These are phyloP conservation scores for Parmelia sp. DNA, from an alignment of 495 filamentous ascomycete genomes.

Conservation along the genomic window DNA sequence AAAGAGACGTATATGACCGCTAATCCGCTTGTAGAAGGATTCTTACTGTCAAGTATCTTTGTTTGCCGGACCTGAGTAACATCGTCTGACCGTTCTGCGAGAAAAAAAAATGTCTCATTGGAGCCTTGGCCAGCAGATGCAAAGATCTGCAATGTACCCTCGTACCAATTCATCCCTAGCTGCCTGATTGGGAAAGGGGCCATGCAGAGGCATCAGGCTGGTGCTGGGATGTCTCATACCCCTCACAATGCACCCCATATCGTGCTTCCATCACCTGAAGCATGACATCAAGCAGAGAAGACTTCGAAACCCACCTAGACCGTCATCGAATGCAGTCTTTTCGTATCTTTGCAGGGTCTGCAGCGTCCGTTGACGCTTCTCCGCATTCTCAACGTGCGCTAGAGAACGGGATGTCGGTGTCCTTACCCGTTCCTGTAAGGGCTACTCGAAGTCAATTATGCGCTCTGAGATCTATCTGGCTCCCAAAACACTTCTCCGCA, in stretches of 20 bases:
- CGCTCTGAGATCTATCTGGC: neutral
- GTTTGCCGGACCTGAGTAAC: too few relatives aligned
- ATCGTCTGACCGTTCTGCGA: neutral
- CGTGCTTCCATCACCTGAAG: neutral
- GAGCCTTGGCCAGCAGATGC: neutral
- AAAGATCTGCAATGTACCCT: neutral
- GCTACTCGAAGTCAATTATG: too few relatives aligned
- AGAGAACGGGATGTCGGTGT: neutral
- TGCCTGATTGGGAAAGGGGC: neutral
- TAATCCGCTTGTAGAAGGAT: too few relatives aligned
- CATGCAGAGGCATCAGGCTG: neutral
- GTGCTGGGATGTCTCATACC: neutral
- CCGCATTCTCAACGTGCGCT: neutral
- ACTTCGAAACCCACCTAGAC: neutral
- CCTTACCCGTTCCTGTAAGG: too few relatives aligned
- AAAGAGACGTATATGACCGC: too few relatives aligned
- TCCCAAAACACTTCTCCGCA: neutral
- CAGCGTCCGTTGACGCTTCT: neutral
- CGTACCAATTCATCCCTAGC: neutral
- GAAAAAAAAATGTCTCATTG: neutral
- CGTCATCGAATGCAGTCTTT: neutral
- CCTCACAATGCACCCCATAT: neutral
- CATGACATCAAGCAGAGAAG: neutral
- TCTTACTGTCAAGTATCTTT: too few relatives aligned
- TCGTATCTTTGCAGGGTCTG: neutral